Conservation (phyloP, 1,139 yeast genomes). For the Martiniozyma asiatica region DNA sequence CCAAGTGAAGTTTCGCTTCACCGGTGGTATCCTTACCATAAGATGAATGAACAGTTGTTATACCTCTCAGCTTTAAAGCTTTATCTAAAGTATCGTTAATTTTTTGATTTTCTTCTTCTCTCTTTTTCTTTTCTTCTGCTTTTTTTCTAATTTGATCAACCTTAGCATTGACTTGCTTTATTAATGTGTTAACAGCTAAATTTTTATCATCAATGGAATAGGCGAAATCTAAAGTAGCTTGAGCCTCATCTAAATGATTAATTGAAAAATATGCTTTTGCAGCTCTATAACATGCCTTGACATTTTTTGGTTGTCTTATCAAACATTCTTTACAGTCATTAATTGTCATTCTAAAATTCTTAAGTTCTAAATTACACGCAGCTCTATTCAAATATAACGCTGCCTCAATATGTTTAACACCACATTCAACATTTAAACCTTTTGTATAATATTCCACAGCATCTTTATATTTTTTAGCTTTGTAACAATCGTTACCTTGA, state of each 20-base stretch:
- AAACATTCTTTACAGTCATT: slow-evolving; percentile 76
- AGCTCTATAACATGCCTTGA: slow-evolving; percentile 79
- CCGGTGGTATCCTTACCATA: slow-evolving; percentile 40
- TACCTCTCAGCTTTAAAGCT: slow-evolving; percentile 47
- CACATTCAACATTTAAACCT: slow-evolving; percentile 64
- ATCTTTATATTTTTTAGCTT: slow-evolving; percentile 52
- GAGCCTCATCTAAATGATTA: slow-evolving; percentile 62
- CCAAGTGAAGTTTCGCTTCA: slow-evolving; percentile 41
- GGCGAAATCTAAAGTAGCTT: slow-evolving; percentile 56
- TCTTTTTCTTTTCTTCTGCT: slow-evolving; percentile 15
- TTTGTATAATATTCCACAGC: slow-evolving; percentile 74
- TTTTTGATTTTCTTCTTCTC: slow-evolving; percentile 23
- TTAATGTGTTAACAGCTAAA: slow-evolving; percentile 35
- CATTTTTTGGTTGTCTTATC: slow-evolving; percentile 49
- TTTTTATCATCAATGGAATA: slow-evolving; percentile 45
- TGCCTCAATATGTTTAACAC: slow-evolving; percentile 39
- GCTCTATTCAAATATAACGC: slow-evolving; percentile 74
- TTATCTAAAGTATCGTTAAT: slow-evolving; percentile 31
- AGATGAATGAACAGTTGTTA: slow-evolving; percentile 34
- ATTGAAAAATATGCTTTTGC: slow-evolving; percentile 70
- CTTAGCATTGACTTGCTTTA: slow-evolving; percentile 29
- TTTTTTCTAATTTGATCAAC: slow-evolving; percentile 20
- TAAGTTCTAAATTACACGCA: slow-evolving; percentile 77
- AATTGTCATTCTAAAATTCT: slow-evolving; percentile 75
- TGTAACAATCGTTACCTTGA: slow-evolving; percentile 86